Evolutionary conservation across 805 yeast species (phyloP).

Genomic region (Priceomyces medius): DNA sequence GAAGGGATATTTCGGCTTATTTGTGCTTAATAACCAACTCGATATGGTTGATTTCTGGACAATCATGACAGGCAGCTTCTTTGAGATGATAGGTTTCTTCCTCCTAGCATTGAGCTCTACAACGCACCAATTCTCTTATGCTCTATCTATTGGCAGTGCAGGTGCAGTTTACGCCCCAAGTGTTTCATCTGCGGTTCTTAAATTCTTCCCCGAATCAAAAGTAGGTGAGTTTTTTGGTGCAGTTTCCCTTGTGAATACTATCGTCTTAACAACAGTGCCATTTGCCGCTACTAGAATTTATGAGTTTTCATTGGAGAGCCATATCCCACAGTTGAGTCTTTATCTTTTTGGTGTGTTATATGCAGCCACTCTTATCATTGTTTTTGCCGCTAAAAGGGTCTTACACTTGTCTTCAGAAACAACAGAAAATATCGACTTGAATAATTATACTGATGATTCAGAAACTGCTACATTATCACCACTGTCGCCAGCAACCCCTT

Average conservation of each 20-base stretch:
- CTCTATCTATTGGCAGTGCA: conserved; percentile 39
- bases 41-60: conserved; percentile 50
- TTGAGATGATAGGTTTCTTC: conserved; percentile 39
- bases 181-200: conserved; percentile 52
- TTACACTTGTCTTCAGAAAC: conserved; percentile 6
- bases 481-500: conserved; percentile 1
- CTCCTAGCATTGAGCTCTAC: conserved; percentile 29
- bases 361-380: background rate
- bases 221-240: conserved; percentile 17
- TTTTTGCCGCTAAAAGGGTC: conserved; percentile 7
- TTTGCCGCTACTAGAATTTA: conserved; percentile 47
- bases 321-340: background rate
- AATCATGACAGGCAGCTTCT: conserved; percentile 28
- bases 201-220: conserved; percentile 52
- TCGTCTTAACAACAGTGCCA: conserved; percentile 48
- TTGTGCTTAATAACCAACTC: conserved; percentile 32
- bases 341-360: background rate
- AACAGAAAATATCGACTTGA: background rate
- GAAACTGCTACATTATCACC: background rate
- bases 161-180: conserved; percentile 54
- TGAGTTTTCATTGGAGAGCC: conserved; percentile 10
- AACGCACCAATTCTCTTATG: conserved; percentile 22
- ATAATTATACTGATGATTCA: background rate
- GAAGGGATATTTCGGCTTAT: conserved; percentile 26
- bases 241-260: conserved; percentile 52